Base-by-base conservation (phyloP, 306 rosid genomes). In the Albizia julibrissin region DNA sequence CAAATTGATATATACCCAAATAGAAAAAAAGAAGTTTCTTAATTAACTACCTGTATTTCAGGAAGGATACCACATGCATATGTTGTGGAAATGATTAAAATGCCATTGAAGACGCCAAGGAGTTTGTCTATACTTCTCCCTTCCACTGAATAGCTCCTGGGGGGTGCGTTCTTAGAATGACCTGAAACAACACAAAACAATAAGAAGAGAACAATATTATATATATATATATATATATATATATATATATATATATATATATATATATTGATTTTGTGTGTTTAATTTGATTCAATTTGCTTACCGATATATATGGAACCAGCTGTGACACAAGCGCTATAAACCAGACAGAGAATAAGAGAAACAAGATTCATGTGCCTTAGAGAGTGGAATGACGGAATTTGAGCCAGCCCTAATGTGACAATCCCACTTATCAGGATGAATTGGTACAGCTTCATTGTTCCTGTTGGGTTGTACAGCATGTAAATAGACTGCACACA, bases 51-150 rank as follows among this genome's bases (percentile, higher is more conserved):
- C 88, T 92, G 98, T 54, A 94, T 91, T 85, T 94, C 97, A 6
- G 98, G 94, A 76, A 94, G 83, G 52, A 94, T 92, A 84, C 97
- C 98, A 82, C 94, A 84, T 7, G 93, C 96, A 69, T 87, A 94
- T 14, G 89, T 61, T 16, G 94, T 91, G 10, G 91, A 85, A 12
- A 92, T 91, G 82, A 92, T 94, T 16, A 95, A 89, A 75, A 94
- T 89, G 13, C 92, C 96, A 39, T 92, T 89, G 85, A 89, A 91
- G 83, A 82, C 87, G 62, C 88, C 89, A 75, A 92, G 83, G 24
- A 86, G 46, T 47, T 80, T 26, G 56, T 82, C 84, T 26, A 59
- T 40, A 50, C 54, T 37, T 8, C 89, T 86, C 9, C 96, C 92
- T 61, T 21, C 69, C 0, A 92, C 22, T 13, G 89, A 85, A 40